These are phyloP conservation scores for Ophiocordyceps sinensis DNA, from an alignment of 2,329 filamentous ascomycete species.

Conservation along the genomic window DNA sequence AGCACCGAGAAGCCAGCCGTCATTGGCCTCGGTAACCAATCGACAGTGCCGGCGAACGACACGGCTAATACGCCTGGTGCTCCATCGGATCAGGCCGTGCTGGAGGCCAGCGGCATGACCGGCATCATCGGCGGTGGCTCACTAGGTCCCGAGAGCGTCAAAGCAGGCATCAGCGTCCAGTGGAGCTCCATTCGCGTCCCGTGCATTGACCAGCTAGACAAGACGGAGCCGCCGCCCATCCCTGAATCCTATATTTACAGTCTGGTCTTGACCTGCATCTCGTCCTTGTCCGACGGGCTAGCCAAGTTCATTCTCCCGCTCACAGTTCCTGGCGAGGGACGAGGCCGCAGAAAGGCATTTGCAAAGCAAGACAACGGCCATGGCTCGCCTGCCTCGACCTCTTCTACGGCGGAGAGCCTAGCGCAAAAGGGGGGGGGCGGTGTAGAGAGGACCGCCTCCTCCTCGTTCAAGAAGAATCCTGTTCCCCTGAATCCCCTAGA, in stretches of 20 bases:
- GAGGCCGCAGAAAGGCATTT: slow-evolving; percentile 34
- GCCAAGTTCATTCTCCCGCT: slow-evolving; percentile 88
- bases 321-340: slow-evolving; percentile 61
- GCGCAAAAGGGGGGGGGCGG: slow-evolving; percentile 15
- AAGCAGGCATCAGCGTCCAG: slow-evolving; percentile 70
- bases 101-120: slow-evolving; percentile 76
- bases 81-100: slow-evolving; percentile 67
- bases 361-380: slow-evolving; percentile 27
- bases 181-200: slow-evolving; percentile 82
- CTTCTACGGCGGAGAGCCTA: slow-evolving; percentile 19
- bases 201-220: slow-evolving; percentile 90
- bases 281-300: slow-evolving; percentile 77
- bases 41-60: slow-evolving; percentile 58
- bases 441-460: slow-evolving; percentile 37
- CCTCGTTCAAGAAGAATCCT: slow-evolving; percentile 59
- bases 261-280: slow-evolving; percentile 76
- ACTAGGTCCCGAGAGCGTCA: slow-evolving; percentile 49
- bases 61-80: slow-evolving; percentile 38
- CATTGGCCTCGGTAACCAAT: slow-evolving; percentile 82
- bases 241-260: slow-evolving; percentile 93
- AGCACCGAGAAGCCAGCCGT: slow-evolving; percentile 81
- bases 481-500: slow-evolving; percentile 73
- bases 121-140: slow-evolving; percentile 72
- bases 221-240: slow-evolving; percentile 65
- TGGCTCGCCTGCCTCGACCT: slow-evolving; percentile 25